These are phyloP conservation scores for Candida mesenterica DNA, from an alignment of 1,139 yeast genomes.

Conservation along the genomic window DNA sequence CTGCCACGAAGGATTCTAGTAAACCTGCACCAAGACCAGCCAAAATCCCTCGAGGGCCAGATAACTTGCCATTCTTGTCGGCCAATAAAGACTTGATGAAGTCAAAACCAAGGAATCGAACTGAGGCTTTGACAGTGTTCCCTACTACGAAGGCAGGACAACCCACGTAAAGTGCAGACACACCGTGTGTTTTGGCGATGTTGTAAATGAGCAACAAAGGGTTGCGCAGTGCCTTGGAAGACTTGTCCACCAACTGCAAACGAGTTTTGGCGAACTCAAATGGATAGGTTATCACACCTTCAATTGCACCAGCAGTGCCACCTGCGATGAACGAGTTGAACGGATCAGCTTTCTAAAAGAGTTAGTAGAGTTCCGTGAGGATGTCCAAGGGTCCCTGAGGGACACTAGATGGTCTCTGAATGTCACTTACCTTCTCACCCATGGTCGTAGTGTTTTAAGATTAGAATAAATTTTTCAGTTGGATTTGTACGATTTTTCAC, in stretches of 20 bases:
- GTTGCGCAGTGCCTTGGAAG: slow-evolving; percentile 68
- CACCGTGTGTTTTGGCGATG: slow-evolving; percentile 77
- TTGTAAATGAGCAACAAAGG: slow-evolving; percentile 78
- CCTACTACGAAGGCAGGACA: slow-evolving; percentile 97
- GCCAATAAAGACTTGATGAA: slow-evolving; percentile 72
- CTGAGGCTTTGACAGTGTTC: slow-evolving; percentile 92
- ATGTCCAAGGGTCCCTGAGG: too few species aligned
- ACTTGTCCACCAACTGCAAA: slow-evolving; percentile 75
- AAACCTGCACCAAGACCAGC: slow-evolving; percentile 98
- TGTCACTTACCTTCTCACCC: slow-evolving; percentile 9
- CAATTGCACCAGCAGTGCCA: slow-evolving; percentile 92
- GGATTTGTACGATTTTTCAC: too few species aligned
- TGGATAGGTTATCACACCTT: slow-evolving; percentile 88
- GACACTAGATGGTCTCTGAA: too few species aligned
- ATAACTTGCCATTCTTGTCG: slow-evolving; percentile 81
- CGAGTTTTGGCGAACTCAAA: slow-evolving; percentile 97
- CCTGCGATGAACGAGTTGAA: slow-evolving; percentile 86
- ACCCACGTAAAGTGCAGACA: slow-evolving; percentile 82
- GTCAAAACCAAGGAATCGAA: slow-evolving; percentile 90
- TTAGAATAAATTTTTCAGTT: too few species aligned
- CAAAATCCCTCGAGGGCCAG: slow-evolving; percentile 86
- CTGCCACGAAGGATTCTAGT: slow-evolving; percentile 87
- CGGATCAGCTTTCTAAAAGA: slow-evolving; percentile 44
- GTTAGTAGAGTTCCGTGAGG: slow-evolving; percentile 1
- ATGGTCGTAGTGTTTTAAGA: slow-evolving; percentile 4